phyloP scores from a whole-genome alignment of 1,284 basidiomycete genomes.

The Rhodotorula glutinis region DNA sequence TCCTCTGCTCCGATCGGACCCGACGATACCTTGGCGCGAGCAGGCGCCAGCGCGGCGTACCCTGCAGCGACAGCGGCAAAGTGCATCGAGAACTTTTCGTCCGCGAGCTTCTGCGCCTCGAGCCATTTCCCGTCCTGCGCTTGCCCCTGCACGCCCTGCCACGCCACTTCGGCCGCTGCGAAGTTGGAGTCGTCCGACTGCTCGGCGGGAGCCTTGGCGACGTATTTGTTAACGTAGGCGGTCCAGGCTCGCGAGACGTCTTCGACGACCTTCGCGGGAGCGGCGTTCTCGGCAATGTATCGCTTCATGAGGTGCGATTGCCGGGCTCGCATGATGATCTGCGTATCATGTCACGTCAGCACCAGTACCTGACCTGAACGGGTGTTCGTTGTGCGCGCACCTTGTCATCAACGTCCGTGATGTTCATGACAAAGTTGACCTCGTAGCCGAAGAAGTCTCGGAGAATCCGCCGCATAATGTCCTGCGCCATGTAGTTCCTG shows the following conservation, averaged over 20 bases:
- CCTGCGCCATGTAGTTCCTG: slow-evolving; percentile 98
- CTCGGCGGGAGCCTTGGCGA: slow-evolving; percentile 59
- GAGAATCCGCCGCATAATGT: slow-evolving; percentile 87
- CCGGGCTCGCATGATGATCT: slow-evolving; percentile 88
- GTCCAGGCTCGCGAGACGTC: slow-evolving; percentile 65
- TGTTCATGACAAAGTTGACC: slow-evolving; percentile 98
- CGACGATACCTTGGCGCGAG: slow-evolving; percentile 13
- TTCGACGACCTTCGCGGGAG: slow-evolving; percentile 57
- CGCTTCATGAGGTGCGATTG: slow-evolving; percentile 75
- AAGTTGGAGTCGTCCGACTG: slow-evolving; percentile 45
- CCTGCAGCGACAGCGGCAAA: slow-evolving; percentile 59
- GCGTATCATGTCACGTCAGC: neutral
- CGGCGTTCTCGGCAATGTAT: slow-evolving; percentile 45
- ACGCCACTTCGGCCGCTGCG: slow-evolving; percentile 57
- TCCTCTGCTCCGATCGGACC: slow-evolving; percentile 43
- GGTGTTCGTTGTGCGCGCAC: slow-evolving; percentile 52
- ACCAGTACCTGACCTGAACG: neutral
- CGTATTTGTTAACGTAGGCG: slow-evolving; percentile 61
- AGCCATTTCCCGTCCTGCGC: slow-evolving; percentile 60
- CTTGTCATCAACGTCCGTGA: slow-evolving; percentile 99
- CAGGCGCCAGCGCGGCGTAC: slow-evolving; percentile 22
- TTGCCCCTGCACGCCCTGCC: slow-evolving; percentile 57
- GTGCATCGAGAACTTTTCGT: slow-evolving; percentile 90
- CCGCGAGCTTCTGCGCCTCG: slow-evolving; percentile 64
- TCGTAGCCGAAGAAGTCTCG: slow-evolving; percentile 96